phyloP scores from a whole-genome alignment of 495 filamentous ascomycete species.

The Bacidia rubella region DNA sequence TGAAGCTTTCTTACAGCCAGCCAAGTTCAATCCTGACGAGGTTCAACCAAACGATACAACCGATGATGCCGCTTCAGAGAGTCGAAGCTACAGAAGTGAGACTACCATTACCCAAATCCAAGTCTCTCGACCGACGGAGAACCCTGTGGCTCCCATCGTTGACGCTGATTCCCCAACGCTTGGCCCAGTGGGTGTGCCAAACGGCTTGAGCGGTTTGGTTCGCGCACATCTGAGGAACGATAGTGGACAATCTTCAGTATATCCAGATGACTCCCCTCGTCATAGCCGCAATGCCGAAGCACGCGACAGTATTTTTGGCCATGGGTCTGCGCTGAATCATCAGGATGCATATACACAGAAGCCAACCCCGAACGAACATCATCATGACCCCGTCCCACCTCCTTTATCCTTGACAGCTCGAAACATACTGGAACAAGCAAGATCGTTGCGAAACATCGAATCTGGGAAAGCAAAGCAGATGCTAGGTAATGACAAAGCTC shows the following conservation, averaged over 20 bases:
- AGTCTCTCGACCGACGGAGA: not conserved
- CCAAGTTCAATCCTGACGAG: not conserved
- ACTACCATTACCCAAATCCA: conserved; percentile 13
- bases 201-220: conserved; percentile 69
- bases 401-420: conserved; percentile 20
- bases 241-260: conserved; percentile 71
- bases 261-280: conserved; percentile 37
- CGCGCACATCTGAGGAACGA: conserved; percentile 72
- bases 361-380: not conserved
- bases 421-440: conserved; percentile 23
- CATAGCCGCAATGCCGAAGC: conserved; percentile 22
- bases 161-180: conserved; percentile 66
- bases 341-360: conserved; percentile 41
- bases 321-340: conserved; percentile 8
- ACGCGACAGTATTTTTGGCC: conserved; percentile 24
- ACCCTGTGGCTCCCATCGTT: conserved; percentile 14
- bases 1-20: not conserved
- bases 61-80: conserved; percentile 24
- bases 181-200: conserved; percentile 35
- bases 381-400: conserved; percentile 7
- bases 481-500: conserved; percentile 17
- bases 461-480: conserved; percentile 17
- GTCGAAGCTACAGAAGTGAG: conserved; percentile 13
- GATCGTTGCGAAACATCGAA: conserved; percentile 20
- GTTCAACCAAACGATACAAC: not conserved